Base-by-base conservation (phyloP, 2,329 filamentous ascomycete species). In the Penicillium digitatum region DNA sequence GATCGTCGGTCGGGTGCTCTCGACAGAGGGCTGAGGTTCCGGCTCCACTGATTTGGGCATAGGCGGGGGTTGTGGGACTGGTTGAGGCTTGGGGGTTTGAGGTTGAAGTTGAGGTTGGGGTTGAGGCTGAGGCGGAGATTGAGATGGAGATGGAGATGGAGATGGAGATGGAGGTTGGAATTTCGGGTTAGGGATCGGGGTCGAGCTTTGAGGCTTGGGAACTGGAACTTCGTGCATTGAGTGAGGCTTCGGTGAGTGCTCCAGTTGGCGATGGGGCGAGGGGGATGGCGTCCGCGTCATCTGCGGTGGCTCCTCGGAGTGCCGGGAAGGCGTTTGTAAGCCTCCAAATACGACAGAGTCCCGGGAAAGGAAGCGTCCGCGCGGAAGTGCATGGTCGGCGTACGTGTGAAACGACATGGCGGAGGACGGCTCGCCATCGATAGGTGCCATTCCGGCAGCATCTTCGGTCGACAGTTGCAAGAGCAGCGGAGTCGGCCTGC, bases 371-470 rank as follows among this genome's bases (percentile, higher is more conserved):
- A 82, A 81, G 69, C 94, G 89, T 14, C 93, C 93, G 58, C 93
- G 84, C 1, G 94, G 93, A 29, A 97, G 78, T 1, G 83, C 78
- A 67, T 91, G 96, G 57, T 89, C 95, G 8, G 90, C 87, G 70
- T 96, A 94, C 16, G 89, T 88, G 69, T 95, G 95, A 0, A 91
- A 90, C 0, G 87, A 81, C 3, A 85, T 82, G 1, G 80, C 79
- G 8, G 77, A 72, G 1, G 66, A 67, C 4, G 69, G 72, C 1
- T 72, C 66, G 14, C 59, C 58, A 37, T 73, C 66, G 14, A 43
- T 44, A 24, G 61, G 60, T 5, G 39, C 48, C 9, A 39, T 46
- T 10, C 26, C 38, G 6, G 48, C 58, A 9, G 63, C 57, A 47
- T 62, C 35, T 37, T 70, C 68, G 2, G 58, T 62, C 8, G 55